Evolutionary conservation across 805 yeast species (phyloP).

Genomic region (Kuraishia borneana): DNA sequence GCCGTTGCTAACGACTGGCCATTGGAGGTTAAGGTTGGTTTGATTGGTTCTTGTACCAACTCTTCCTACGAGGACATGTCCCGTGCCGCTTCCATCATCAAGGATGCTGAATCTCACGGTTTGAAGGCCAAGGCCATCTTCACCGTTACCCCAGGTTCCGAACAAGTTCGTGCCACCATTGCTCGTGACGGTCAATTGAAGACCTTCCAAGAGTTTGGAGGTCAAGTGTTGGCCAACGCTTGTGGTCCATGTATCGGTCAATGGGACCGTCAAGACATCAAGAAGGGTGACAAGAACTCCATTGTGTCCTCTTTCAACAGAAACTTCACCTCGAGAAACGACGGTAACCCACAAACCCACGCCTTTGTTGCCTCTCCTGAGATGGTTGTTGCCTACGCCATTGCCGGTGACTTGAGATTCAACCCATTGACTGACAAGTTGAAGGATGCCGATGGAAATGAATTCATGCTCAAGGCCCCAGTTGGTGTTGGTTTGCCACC

Average conservation of each 20-base stretch:
- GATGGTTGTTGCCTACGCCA: constrained; percentile 92
- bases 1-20: constrained; percentile 91
- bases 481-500: constrained; percentile 77
- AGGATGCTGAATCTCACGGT: constrained; percentile 86
- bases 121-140: constrained; percentile 84
- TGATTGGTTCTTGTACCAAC: constrained; percentile 98
- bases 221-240: constrained; percentile 91
- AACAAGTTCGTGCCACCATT: constrained; percentile 96
- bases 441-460: constrained; percentile 53
- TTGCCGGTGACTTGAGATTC: constrained; percentile 85
- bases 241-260: constrained; percentile 99
- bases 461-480: constrained; percentile 73
- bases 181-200: constrained; percentile 90
- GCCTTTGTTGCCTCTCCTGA: constrained; percentile 98
- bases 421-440: constrained; percentile 88
- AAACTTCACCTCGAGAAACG: constrained; percentile 95
- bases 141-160: constrained; percentile 97
- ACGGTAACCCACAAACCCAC: constrained; percentile 96
- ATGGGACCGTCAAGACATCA: constrained; percentile 88
- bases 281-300: constrained; percentile 59
- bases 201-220: constrained; percentile 86
- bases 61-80: constrained; percentile 98
- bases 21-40: constrained; percentile 80
- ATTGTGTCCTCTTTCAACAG: constrained; percentile 96
- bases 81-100: constrained; percentile 86